Conservation (phyloP, 768 basidiomycete genomes). For the Suillus subluteus region DNA sequence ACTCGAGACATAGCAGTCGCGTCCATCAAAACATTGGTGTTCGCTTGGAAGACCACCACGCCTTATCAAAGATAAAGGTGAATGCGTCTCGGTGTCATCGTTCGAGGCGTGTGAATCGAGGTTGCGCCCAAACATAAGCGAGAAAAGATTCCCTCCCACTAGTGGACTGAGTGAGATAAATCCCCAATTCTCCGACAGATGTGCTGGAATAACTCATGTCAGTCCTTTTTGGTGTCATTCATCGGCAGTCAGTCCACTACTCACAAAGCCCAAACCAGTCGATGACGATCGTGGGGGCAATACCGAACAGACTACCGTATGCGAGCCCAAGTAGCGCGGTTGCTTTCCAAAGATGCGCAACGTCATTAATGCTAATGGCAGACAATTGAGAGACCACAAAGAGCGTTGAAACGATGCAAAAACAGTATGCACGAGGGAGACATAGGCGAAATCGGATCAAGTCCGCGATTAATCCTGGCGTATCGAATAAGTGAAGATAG, state of each 20-base stretch:
- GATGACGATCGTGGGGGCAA: slow-evolving; percentile 74
- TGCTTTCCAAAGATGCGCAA: slow-evolving; percentile 65
- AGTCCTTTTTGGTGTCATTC: neutral
- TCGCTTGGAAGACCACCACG: slow-evolving; percentile 29
- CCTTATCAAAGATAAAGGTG: neutral
- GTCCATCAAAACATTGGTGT: slow-evolving; percentile 59
- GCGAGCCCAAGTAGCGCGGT: slow-evolving; percentile 43
- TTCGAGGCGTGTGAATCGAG: slow-evolving; percentile 67
- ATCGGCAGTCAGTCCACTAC: slow-evolving; percentile 33
- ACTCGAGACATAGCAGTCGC: slow-evolving; percentile 61
- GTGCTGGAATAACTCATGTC: slow-evolving; percentile 41
- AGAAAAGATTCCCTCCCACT: slow-evolving; percentile 81
- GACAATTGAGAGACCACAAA: slow-evolving; percentile 77
- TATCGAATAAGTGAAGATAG: neutral
- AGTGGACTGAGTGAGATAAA: slow-evolving; percentile 74
- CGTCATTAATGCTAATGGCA: slow-evolving; percentile 56
- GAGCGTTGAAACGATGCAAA: slow-evolving; percentile 65
- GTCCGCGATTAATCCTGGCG: slow-evolving; percentile 70
- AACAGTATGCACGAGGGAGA: slow-evolving; percentile 68
- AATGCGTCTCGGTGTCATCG: slow-evolving; percentile 6
- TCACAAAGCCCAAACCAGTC: slow-evolving; percentile 90
- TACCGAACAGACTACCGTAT: slow-evolving; percentile 75
- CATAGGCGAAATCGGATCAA: slow-evolving; percentile 56
- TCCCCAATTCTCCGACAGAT: slow-evolving; percentile 89
- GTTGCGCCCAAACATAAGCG: slow-evolving; percentile 80